These are phyloP conservation scores for Vanilla planifolia DNA, from an alignment of 106 monocot species.

Conservation along the genomic window DNA sequence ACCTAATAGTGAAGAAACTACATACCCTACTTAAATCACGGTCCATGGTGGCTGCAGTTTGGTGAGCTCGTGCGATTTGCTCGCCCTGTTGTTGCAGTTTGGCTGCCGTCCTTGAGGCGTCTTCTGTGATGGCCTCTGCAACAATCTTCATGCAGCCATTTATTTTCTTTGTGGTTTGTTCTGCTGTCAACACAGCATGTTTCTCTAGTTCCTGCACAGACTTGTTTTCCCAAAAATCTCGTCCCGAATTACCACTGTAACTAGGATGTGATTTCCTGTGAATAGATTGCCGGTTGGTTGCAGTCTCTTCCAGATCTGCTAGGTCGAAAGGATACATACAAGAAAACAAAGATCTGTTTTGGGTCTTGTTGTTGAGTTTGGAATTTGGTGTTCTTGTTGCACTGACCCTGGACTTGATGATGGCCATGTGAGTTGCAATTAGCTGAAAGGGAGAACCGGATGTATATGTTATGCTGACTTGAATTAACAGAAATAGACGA, in stretches of 20 bases:
- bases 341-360: neutral
- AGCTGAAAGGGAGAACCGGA: too few species aligned
- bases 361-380: neutral
- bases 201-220: conserved; percentile 73
- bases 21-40: conserved; percentile 81
- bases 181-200: conserved; percentile 69
- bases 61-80: conserved; percentile 75
- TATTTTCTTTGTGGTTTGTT: conserved; percentile 70
- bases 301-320: conserved; percentile 28
- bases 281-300: neutral
- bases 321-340: conserved; percentile 44
- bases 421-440: too few species aligned
- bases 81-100: conserved; percentile 82
- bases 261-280: conserved; percentile 1
- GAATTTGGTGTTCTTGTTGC: neutral
- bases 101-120: conserved; percentile 64
- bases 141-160: conserved; percentile 69
- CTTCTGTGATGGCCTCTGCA: conserved; percentile 86
- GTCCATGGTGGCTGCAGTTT: conserved; percentile 55
- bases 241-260: conserved; percentile 26
- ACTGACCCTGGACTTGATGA: conserved; percentile 1
- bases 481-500: too few species aligned
- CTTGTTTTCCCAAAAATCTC: conserved; percentile 44
- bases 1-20: neutral
- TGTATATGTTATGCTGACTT: too few species aligned